phyloP scores from a whole-genome alignment of 495 filamentous ascomycete genomes.

The Sphaerosporella brunnea region DNA sequence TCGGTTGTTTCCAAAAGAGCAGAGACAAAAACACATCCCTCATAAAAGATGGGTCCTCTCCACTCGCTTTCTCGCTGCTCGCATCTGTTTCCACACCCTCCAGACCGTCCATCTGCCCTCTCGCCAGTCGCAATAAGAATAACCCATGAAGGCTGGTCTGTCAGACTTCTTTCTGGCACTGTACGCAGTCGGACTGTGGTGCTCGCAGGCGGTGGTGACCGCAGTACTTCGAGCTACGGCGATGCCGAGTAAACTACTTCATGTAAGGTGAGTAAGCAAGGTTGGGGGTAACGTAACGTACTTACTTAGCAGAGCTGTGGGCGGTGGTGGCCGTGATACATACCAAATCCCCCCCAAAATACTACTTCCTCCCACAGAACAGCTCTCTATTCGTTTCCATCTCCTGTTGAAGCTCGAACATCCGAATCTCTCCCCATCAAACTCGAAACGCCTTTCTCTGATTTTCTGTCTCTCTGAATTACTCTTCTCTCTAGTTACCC shows the following conservation, averaged over 20 bases:
- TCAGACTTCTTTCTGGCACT: background rate
- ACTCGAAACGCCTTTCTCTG: background rate
- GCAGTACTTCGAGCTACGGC: background rate
- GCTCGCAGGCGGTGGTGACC: background rate
- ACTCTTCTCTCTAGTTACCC: slow-evolving; percentile 1
- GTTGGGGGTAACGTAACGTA: background rate
- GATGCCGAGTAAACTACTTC: background rate
- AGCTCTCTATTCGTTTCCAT: too few relatives aligned
- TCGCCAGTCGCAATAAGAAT: too few relatives aligned
- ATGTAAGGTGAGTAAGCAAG: background rate
- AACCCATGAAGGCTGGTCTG: background rate
- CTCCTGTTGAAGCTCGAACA: too few relatives aligned
- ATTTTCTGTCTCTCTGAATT: background rate
- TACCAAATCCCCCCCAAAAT: too few relatives aligned
- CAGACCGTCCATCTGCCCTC: too few relatives aligned
- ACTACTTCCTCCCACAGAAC: too few relatives aligned
- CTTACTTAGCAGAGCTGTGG: too few relatives aligned
- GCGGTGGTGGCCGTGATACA: too few relatives aligned
- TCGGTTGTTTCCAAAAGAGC: too few relatives aligned
- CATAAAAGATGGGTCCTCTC: too few relatives aligned
- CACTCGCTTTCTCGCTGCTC: too few relatives aligned
- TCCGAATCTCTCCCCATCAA: background rate
- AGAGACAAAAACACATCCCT: too few relatives aligned
- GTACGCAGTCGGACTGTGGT: background rate
- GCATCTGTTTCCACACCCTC: background rate